Base-by-base conservation (phyloP, 192 early-diverging fungal genomes). In the Jimgerdemannia lactiflua region DNA sequence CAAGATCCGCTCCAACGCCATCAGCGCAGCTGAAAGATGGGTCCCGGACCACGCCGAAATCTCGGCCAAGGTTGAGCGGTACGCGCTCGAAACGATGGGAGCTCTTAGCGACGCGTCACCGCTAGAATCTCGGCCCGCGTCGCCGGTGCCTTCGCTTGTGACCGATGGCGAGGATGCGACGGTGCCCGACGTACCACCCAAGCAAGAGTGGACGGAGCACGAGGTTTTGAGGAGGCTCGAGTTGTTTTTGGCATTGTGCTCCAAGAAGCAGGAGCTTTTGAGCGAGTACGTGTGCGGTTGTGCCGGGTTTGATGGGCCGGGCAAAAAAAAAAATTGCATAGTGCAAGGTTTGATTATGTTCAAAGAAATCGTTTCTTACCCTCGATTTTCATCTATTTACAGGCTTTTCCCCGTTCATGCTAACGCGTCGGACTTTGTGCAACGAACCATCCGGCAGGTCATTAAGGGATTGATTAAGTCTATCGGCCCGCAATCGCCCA, bases 191-290 rank as follows among this genome's bases (percentile, higher is more conserved):
- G 49, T 14, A 14, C 49, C 49, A 59, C 49, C 49, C 49, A 59
- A 14, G 49, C 74, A 68, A 8, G 77, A 78, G 7, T 85, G 86
- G 81, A 83, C 83, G 9, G 91, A 92, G 70, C 77, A 86, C n/a
- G 92, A 92, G 72, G 86, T 94, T 14, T 80, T 88, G 10, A 71
- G 86, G 18, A 87, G 88, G 70, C 71, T 94, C 43, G 94, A 96
- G 71, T 77, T 96, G 40, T 95, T 85, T 78, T 90, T 96, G 75
- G 89, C 92, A 29, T 78, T 95, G 9, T 92, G 92, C 73, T 87
- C 86, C 64, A 93, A 91, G 74, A 93, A 93, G 64, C 89, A 84
- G 69, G 83, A 87, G 20, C 72, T 96, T n/a, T 79, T 96, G 63
- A 70, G 78, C 43, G 80, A 85, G 93, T 94, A 83, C 84, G 78